Conservation (phyloP, 148 eudicot species). For the Cornus suecica region DNA sequence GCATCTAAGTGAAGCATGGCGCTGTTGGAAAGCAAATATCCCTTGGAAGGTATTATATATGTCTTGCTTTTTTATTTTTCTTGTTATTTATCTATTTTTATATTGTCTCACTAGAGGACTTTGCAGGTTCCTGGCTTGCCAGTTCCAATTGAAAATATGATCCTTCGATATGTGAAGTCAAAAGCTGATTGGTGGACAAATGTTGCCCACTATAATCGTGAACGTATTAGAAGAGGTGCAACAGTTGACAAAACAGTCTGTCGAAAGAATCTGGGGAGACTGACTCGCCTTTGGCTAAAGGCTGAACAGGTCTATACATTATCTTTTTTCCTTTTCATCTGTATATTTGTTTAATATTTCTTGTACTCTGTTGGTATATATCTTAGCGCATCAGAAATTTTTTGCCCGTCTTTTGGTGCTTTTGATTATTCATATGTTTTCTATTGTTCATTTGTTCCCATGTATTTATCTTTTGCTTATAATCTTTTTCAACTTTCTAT, state of each 20-base stretch:
- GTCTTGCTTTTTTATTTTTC: background rate
- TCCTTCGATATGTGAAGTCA: conserved; percentile 98
- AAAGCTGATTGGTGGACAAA: conserved; percentile 99
- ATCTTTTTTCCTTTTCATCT: background rate
- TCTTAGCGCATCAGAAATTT: background rate
- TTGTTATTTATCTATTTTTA: background rate
- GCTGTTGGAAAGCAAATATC: conserved; percentile 99
- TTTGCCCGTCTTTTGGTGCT: background rate
- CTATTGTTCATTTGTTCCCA: background rate
- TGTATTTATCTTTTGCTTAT: conserved; percentile 2
- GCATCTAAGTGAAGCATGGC: conserved; percentile 99
- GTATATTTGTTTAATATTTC: background rate
- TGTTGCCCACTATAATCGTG: conserved; percentile 98
- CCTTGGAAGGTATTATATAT: conserved; percentile 77
- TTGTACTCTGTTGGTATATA: background rate
- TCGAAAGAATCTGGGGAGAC: conserved; percentile 92
- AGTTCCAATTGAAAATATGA: conserved; percentile 98
- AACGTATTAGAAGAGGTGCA: conserved; percentile 98
- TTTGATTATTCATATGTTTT: conserved; percentile 2
- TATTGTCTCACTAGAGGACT: conserved; percentile 13
- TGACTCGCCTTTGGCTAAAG: conserved; percentile 98
- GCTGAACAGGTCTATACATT: conserved; percentile 71
- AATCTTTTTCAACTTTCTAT: conserved; percentile 1
- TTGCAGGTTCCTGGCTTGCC: conserved; percentile 86
- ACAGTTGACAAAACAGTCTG: conserved; percentile 99